Evolutionary conservation across 495 filamentous ascomycete genomes (phyloP).

Genomic region (Penicilliopsis zonata): DNA sequence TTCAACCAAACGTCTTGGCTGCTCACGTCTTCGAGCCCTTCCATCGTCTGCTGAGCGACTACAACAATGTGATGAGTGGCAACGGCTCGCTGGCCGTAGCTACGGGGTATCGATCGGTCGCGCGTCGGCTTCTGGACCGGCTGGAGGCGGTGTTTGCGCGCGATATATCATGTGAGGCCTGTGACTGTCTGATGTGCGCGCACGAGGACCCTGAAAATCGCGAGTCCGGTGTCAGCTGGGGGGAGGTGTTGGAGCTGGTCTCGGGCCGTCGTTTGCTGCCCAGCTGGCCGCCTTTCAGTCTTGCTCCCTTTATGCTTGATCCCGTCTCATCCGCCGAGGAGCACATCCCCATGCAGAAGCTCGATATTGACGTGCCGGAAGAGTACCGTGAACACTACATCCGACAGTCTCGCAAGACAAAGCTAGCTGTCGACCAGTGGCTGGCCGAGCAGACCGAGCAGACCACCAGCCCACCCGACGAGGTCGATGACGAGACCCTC

Average conservation of each 20-base stretch:
- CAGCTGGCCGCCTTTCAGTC: constrained; percentile 73
- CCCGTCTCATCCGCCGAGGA: constrained; percentile 42
- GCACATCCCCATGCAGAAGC: constrained; percentile 59
- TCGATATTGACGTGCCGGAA: constrained; percentile 86
- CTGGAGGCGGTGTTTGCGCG: constrained; percentile 87
- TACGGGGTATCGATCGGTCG: constrained; percentile 88
- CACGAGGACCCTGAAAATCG: constrained; percentile 39
- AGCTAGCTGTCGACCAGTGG: constrained; percentile 75
- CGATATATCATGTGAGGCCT: constrained; percentile 74
- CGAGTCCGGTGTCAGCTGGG: constrained; percentile 78
- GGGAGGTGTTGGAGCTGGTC: constrained; percentile 86
- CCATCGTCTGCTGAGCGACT: constrained; percentile 72
- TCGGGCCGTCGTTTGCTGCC: constrained; percentile 79
- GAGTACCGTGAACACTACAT: constrained; percentile 84
- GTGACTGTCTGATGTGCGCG: constrained; percentile 71
- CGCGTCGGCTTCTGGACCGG: constrained; percentile 83
- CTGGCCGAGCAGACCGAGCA: constrained; percentile 62
- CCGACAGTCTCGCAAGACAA: constrained; percentile 76
- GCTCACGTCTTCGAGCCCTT: constrained; percentile 67
- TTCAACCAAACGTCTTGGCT: constrained; percentile 30
- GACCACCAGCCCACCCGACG: constrained; percentile 60
- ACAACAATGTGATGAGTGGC: constrained; percentile 63
- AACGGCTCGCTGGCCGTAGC: constrained; percentile 90
- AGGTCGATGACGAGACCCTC: constrained; percentile 85
- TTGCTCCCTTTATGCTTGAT: constrained; percentile 38